phyloP scores from a whole-genome alignment of 495 filamentous ascomycete species.

The Parmelia sp. region DNA sequence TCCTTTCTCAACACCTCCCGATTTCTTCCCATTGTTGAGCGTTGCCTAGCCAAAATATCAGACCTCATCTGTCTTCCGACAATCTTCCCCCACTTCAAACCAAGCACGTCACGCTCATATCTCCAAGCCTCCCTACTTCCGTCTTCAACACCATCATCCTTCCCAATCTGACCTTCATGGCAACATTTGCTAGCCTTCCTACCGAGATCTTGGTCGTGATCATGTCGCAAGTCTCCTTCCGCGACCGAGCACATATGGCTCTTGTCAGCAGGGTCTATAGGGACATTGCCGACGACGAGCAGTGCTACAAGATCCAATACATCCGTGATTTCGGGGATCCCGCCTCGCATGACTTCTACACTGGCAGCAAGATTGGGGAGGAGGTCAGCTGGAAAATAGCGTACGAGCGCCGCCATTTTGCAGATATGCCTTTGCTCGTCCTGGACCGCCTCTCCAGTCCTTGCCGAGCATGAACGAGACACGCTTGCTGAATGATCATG shows the following conservation, averaged over 20 bases:
- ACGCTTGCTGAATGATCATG: no score
- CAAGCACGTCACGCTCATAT: background rate
- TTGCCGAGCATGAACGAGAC: no score
- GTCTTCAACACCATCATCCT: background rate
- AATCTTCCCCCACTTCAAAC: background rate
- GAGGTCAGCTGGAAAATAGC: background rate
- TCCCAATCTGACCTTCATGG: background rate
- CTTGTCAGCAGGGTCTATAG: background rate
- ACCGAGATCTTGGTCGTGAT: background rate
- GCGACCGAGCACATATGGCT: background rate
- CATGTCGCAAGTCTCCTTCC: background rate
- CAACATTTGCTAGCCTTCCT: background rate
- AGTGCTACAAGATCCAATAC: background rate
- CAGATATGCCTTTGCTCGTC: background rate
- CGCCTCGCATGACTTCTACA: background rate
- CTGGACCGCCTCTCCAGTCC: background rate
- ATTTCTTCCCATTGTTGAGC: background rate
- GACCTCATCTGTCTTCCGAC: no score
- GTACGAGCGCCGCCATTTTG: background rate
- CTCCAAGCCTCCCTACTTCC: background rate
- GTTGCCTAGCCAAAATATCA: no score
- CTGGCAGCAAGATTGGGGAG: background rate
- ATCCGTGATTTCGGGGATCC: background rate
- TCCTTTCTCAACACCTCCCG: background rate
- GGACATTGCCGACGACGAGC: background rate